phyloP scores from a whole-genome alignment of 441 rosid genomes.

The Codiaeum variegatum region DNA sequence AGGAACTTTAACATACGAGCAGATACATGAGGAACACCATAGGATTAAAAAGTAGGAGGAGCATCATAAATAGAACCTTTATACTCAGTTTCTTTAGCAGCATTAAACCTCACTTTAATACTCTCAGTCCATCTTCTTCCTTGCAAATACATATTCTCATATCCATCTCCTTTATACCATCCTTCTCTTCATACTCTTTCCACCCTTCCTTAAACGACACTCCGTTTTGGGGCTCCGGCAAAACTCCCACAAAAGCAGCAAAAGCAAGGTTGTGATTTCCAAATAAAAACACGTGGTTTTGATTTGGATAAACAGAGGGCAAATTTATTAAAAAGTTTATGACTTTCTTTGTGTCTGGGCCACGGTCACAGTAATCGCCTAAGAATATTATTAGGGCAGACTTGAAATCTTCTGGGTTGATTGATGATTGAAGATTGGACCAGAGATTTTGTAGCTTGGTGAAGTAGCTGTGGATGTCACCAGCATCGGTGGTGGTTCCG shows the following conservation, averaged over 20 bases:
- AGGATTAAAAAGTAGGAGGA: constrained; percentile 64
- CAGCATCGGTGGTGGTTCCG: neutral
- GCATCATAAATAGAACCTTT: constrained; percentile 75
- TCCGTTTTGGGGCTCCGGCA: constrained; percentile 50
- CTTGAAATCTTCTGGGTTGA: constrained; percentile 42
- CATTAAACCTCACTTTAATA: constrained; percentile 37
- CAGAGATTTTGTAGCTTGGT: constrained; percentile 66
- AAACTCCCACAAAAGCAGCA: constrained; percentile 51
- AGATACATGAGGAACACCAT: constrained; percentile 77
- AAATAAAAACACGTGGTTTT: constrained; percentile 56
- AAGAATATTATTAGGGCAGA: constrained; percentile 69
- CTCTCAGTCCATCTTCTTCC: constrained; percentile 73
- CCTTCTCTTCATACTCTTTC: constrained; percentile 64
- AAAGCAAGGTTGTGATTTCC: constrained; percentile 84
- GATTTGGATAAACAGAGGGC: constrained; percentile 49
- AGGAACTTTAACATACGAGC: constrained; percentile 40
- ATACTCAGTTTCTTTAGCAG: constrained; percentile 44
- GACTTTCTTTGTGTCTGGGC: constrained; percentile 61
- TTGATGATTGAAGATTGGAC: constrained; percentile 53
- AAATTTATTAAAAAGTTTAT: constrained; percentile 57
- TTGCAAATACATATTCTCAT: constrained; percentile 67
- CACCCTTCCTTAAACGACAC: constrained; percentile 51
- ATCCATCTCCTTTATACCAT: constrained; percentile 70
- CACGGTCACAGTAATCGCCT: constrained; percentile 93
- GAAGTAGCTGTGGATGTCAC: constrained; percentile 80